These are phyloP conservation scores for Daldinia sp. DNA, from an alignment of 2,329 filamentous ascomycete genomes.

Conservation along the genomic window DNA sequence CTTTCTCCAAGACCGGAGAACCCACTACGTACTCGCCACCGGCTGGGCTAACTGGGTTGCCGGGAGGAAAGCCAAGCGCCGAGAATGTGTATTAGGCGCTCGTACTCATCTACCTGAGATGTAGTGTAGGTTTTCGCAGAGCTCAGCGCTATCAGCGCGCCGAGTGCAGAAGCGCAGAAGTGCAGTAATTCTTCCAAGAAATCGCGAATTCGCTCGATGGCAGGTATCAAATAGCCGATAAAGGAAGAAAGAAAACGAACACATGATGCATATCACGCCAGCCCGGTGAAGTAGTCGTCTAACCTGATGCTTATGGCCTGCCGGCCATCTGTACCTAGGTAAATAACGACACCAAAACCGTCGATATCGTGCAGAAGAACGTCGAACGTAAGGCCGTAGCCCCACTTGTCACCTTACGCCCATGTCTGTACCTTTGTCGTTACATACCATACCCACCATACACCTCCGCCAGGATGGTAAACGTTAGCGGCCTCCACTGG, in stretches of 20 bases:
- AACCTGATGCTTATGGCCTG: slow-evolving; percentile 52
- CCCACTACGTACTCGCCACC: slow-evolving; percentile 56
- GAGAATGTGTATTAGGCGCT: slow-evolving; percentile 57
- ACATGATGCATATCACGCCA: slow-evolving; percentile 58
- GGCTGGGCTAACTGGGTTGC: slow-evolving; percentile 56
- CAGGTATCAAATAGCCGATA: slow-evolving; percentile 50
- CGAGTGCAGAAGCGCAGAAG: too few species aligned
- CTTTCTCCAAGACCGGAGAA: slow-evolving; percentile 56
- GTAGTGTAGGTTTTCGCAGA: slow-evolving; percentile 60
- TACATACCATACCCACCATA: slow-evolving; percentile 53
- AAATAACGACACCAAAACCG: slow-evolving; percentile 53
- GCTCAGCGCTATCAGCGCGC: slow-evolving; percentile 54
- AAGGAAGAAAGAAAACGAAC: slow-evolving; percentile 55
- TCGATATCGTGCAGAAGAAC: slow-evolving; percentile 56
- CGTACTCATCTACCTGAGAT: slow-evolving; percentile 60
- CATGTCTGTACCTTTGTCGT: slow-evolving; percentile 57
- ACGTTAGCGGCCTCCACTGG: too few species aligned
- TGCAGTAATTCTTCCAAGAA: slow-evolving; percentile 56
- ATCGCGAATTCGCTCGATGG: slow-evolving; percentile 50
- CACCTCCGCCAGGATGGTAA: too few species aligned
- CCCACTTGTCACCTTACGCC: slow-evolving; percentile 59
- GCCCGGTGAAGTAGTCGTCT: slow-evolving; percentile 54
- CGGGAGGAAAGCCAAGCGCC: slow-evolving; percentile 56
- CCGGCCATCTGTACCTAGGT: slow-evolving; percentile 45
- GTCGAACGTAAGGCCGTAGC: slow-evolving; percentile 55